These are phyloP conservation scores for Hypomontagnella monticulosa DNA, from an alignment of 495 filamentous ascomycete genomes.

Conservation along the genomic window DNA sequence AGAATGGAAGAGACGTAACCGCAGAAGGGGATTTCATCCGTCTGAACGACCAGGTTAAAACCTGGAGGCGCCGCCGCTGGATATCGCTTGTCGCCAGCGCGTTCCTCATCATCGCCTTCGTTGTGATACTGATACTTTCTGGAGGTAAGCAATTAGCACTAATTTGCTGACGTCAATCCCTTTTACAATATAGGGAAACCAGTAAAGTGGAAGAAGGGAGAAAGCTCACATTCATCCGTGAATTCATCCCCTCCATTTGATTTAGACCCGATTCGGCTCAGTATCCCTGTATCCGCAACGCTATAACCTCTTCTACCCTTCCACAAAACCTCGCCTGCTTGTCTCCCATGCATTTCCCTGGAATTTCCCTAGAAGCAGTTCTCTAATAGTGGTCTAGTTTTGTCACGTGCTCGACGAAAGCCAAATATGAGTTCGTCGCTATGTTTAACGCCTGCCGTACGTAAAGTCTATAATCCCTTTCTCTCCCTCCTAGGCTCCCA, in stretches of 20 bases:
- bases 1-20: slow-evolving; percentile 9
- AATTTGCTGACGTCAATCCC: neutral
- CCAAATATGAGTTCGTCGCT: slow-evolving; percentile 40
- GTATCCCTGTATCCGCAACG: neutral
- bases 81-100: slow-evolving; percentile 44
- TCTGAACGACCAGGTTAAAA: slow-evolving; percentile 31
- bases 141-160: slow-evolving; percentile 37
- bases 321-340: slow-evolving; percentile 6
- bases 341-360: neutral
- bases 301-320: neutral
- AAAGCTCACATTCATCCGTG: slow-evolving; percentile 34
- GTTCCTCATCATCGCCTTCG: slow-evolving; percentile 40
- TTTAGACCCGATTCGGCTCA: slow-evolving; percentile 2
- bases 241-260: slow-evolving; percentile 26
- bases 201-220: slow-evolving; percentile 9
- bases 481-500: neutral
- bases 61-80: slow-evolving; percentile 44
- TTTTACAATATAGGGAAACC: neutral
- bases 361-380: slow-evolving; percentile 11
- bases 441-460: slow-evolving; percentile 36
- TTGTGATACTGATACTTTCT: slow-evolving; percentile 42
- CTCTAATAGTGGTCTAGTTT: slow-evolving; percentile 37
- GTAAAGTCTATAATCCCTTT: neutral
- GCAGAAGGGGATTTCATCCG: slow-evolving; percentile 16
- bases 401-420: slow-evolving; percentile 38